Evolutionary conservation across 768 basidiomycete genomes (phyloP), one percentile per base, ranked within the genome.

Genomic region (Dentipellis fragilis): DNA sequence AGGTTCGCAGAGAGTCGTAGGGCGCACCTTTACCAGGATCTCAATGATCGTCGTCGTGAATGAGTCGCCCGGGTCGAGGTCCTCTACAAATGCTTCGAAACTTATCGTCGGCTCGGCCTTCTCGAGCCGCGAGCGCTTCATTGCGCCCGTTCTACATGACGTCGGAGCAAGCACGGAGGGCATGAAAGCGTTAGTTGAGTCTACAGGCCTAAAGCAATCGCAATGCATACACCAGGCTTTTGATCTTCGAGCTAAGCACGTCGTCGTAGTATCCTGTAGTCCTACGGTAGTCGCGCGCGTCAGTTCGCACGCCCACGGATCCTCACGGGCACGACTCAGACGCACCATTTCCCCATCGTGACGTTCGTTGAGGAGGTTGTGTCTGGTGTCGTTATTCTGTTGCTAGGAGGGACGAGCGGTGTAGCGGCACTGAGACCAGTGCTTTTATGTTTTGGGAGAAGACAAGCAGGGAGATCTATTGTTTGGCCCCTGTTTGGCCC

Each of bases 41-140:
- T 90, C 88, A 56, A 89, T 71, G 51, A 91, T 66, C 0, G 84
- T 78, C 4, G 87, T 79, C 0, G 88, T 89, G 68, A 91, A 90
- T 0, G 86, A 83, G 66, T 91, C 89, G 14, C 87, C 88, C 21
- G 77, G 77, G 64, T 90, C 87, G 50, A 91, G 72, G 29, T 88
- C 85, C 61, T 84, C 79, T 17, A 89, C 84, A 60, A 91, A 89
- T 29, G 77, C 69, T 67, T 89, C 84, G 65, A 87, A 90, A 54
- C 74, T 82, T 58, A 90, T 88, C 40, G 71, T 69, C 3, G 84
- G 77, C 63, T 85, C 84, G 36, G 64, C 64, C 48, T 81, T 80
- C 65, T 89, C 88, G 23, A 87, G 75, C 57, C 76, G 77, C 23
- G 81, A 73, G 54, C 89, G 77, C 61, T 80, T 81, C 60, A 89